Conservation (phyloP, 805 yeast species). For the Suhomyces sp. region DNA sequence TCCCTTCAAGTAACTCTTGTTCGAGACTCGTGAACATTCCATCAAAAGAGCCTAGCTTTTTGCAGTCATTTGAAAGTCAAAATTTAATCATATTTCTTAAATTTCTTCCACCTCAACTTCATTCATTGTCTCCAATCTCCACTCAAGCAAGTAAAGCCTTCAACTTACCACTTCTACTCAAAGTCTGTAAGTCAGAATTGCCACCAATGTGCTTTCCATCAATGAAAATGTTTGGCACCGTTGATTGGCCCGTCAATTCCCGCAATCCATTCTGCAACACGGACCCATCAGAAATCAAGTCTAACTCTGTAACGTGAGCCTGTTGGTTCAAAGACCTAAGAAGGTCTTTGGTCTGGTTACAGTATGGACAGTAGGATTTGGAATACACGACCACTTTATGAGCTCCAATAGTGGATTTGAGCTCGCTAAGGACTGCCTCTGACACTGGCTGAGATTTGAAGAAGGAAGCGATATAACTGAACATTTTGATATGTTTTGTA, state of each 20-base stretch:
- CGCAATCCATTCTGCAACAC: constrained; percentile 29
- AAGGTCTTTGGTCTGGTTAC: constrained; percentile 41
- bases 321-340: constrained; percentile 17
- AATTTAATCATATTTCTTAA: too few relatives aligned
- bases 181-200: constrained; percentile 33
- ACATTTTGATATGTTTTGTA: constrained; percentile 10
- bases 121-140: background rate
- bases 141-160: background rate
- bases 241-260: constrained; percentile 34
- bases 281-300: constrained; percentile 25
- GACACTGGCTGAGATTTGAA: constrained; percentile 14
- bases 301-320: constrained; percentile 29
- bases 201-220: constrained; percentile 41
- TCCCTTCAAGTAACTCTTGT: too few relatives aligned
- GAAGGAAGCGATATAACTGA: constrained; percentile 9
- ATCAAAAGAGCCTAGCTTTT: too few relatives aligned
- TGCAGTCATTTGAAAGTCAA: too few relatives aligned
- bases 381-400: constrained; percentile 25
- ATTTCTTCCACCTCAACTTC: too few relatives aligned
- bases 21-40: too few relatives aligned
- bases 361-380: constrained; percentile 45
- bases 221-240: constrained; percentile 39
- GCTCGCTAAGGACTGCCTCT: constrained; percentile 10
- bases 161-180: constrained; percentile 25
- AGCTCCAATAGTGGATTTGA: constrained; percentile 10